Percentiles rank a stretch among this genome's conserved stretches.
These are phyloP conservation scores for Capsicum pubescens DNA, from an alignment of 257 asterid genomes.

Conservation along the genomic window DNA sequence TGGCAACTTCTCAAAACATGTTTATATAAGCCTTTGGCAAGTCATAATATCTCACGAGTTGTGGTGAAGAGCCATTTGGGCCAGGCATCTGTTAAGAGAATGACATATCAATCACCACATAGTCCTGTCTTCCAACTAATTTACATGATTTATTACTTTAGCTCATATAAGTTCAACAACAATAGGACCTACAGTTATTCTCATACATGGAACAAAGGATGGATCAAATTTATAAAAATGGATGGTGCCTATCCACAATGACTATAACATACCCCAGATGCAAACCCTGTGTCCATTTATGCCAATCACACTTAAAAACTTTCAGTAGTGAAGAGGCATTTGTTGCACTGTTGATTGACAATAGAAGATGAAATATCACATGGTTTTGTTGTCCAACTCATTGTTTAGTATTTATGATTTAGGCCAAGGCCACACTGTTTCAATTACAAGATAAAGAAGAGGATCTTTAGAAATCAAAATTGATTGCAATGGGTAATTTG, in stretches of 20 bases:
- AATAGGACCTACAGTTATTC: neutral
- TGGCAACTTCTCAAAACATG: neutral
- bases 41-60: neutral
- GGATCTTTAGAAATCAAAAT: neutral
- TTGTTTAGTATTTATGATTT: neutral
- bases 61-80: conserved; percentile 26
- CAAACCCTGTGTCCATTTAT: too few species aligned
- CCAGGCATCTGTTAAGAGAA: neutral
- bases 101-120: neutral
- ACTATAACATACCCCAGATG: too few species aligned
- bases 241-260: neutral
- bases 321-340: neutral
- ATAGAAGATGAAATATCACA: neutral
- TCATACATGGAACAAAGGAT: neutral
- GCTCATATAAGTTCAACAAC: neutral
- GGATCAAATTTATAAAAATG: conserved; percentile 3
- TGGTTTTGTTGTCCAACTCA: neutral
- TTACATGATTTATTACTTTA: neutral
- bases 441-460: neutral
- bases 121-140: neutral
- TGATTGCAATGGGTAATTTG: neutral
- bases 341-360: neutral
- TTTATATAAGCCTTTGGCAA: neutral
- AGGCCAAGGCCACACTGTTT: neutral
- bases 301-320: neutral